Evolutionary conservation across 352 stramenopile genomes (phyloP).

Genomic region (Globisporangium carolinianum): DNA sequence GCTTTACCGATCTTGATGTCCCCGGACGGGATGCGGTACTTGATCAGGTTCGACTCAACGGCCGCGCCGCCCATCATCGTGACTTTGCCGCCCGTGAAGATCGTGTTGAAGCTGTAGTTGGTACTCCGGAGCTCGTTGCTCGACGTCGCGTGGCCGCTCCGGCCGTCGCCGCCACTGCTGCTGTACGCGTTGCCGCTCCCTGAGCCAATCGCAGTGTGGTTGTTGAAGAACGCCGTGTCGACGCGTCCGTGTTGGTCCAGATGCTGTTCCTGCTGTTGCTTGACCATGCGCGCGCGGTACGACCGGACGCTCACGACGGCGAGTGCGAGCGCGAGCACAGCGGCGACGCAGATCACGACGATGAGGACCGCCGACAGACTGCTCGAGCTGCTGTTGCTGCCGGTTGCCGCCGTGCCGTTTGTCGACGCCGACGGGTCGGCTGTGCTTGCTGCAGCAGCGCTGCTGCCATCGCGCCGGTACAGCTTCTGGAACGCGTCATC

Average conservation of each 20-base stretch:
- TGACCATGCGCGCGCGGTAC: conserved; percentile 28
- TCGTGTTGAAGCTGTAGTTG: conserved; percentile 40
- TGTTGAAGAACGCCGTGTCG: conserved; percentile 44
- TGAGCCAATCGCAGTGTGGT: conserved; percentile 29
- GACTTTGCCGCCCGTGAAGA: conserved; percentile 45
- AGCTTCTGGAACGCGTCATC: conserved; percentile 46
- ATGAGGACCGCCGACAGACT: conserved; percentile 43
- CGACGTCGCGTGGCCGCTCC: conserved; percentile 4
- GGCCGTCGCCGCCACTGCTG: background rate
- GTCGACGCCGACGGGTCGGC: conserved; percentile 17
- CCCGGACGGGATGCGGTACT: conserved; percentile 65
- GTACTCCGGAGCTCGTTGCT: conserved; percentile 12
- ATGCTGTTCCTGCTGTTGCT: conserved; percentile 1
- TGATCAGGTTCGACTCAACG: conserved; percentile 57
- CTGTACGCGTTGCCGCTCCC: conserved; percentile 15
- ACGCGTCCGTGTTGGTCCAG: conserved; percentile 5
- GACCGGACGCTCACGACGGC: conserved; percentile 41
- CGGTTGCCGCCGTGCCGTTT: conserved; percentile 13
- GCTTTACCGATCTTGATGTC: conserved; percentile 56
- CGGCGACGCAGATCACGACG: conserved; percentile 46
- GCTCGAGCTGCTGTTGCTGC: conserved; percentile 11
- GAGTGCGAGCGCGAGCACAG: conserved; percentile 41
- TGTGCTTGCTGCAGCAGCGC: conserved; percentile 4
- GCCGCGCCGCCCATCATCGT: conserved; percentile 43
- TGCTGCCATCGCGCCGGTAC: conserved; percentile 22